A percentile compares a stretch with the other conserved stretches of the same genome.
Conservation (phyloP, 106 monocot species). For the Alisma plantagoaquatica region DNA sequence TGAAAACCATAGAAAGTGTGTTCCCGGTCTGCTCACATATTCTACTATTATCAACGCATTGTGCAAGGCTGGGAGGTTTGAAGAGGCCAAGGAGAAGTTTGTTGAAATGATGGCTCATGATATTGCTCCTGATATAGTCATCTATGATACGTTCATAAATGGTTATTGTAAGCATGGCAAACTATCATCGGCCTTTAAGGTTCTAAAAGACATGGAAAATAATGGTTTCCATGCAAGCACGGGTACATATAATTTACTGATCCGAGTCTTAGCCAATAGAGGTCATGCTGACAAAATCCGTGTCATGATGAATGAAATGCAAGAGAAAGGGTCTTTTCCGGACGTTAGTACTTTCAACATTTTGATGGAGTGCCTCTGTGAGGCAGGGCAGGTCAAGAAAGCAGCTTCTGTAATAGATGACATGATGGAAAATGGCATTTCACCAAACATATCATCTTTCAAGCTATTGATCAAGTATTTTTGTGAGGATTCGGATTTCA, state of each 20-base stretch:
- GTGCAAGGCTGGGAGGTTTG: slow-evolving; percentile 65
- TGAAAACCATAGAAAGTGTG: slow-evolving; percentile 34
- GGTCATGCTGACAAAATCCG: slow-evolving; percentile 41
- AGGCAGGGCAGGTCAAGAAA: slow-evolving; percentile 39
- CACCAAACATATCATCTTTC: slow-evolving; percentile 66
- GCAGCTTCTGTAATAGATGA: slow-evolving; percentile 61
- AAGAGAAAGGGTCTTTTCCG: slow-evolving; percentile 35
- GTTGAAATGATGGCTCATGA: slow-evolving; percentile 63
- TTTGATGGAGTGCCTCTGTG: slow-evolving; percentile 48
- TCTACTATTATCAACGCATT: slow-evolving; percentile 62
- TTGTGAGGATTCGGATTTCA: slow-evolving; percentile 46
- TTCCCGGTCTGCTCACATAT: slow-evolving; percentile 76
- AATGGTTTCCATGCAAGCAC: slow-evolving; percentile 52
- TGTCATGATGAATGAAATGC: slow-evolving; percentile 68
- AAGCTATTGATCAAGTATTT: slow-evolving; percentile 58
- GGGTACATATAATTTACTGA: slow-evolving; percentile 74
- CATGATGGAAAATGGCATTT: slow-evolving; percentile 45
- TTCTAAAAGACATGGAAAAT: slow-evolving; percentile 88
- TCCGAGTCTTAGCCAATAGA: slow-evolving; percentile 55
- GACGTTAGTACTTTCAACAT: slow-evolving; percentile 65
- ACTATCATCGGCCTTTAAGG: slow-evolving; percentile 59
- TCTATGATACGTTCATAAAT: slow-evolving; percentile 70
- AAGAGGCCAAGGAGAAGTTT: slow-evolving; percentile 78
- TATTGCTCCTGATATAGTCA: slow-evolving; percentile 54
- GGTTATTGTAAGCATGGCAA: slow-evolving; percentile 76